Conservation (phyloP, 2,329 filamentous ascomycete species). For the Ceratocystiopsis sp. region DNA sequence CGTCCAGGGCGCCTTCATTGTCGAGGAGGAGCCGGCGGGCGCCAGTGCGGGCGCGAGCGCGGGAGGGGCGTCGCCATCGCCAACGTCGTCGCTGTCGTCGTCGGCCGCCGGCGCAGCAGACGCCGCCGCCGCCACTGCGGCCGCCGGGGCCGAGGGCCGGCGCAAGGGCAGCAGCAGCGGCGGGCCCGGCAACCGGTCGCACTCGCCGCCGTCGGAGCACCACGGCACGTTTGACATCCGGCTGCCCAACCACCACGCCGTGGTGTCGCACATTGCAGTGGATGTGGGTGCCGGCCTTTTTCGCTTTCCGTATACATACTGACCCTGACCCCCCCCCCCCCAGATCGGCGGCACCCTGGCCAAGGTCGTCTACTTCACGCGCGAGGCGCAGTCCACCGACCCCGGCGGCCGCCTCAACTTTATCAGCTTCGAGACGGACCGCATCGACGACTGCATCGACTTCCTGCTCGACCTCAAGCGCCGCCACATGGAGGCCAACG, state of each 20-base stretch:
- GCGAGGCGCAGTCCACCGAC: constrained; percentile 62
- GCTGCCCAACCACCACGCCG: constrained; percentile 85
- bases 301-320: too few species aligned
- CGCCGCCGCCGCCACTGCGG: too few species aligned
- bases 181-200: constrained; percentile 3
- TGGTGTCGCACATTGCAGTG: constrained; percentile 92
- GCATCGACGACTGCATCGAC: constrained; percentile 81
- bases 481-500: constrained; percentile 63
- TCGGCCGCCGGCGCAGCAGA: not conserved
- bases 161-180: constrained; percentile 17
- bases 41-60: constrained; percentile 16
- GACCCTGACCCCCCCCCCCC: too few species aligned
- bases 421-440: constrained; percentile 87
- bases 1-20: constrained; percentile 89
- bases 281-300: constrained; percentile 57
- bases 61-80: constrained; percentile 6
- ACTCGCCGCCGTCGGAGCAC: constrained; percentile 21
- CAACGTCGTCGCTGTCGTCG: constrained; percentile 7
- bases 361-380: constrained; percentile 94
- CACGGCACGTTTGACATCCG: constrained; percentile 81
- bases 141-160: not conserved
- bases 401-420: constrained; percentile 87
- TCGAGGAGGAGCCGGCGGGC: constrained; percentile 52
- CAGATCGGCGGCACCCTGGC: constrained; percentile 91
- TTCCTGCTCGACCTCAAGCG: constrained; percentile 77